Percentiles rank a stretch among this genome's conserved stretches.
phyloP scores from a whole-genome alignment of 208 protist genomes.

The Cochliopodium minus region DNA sequence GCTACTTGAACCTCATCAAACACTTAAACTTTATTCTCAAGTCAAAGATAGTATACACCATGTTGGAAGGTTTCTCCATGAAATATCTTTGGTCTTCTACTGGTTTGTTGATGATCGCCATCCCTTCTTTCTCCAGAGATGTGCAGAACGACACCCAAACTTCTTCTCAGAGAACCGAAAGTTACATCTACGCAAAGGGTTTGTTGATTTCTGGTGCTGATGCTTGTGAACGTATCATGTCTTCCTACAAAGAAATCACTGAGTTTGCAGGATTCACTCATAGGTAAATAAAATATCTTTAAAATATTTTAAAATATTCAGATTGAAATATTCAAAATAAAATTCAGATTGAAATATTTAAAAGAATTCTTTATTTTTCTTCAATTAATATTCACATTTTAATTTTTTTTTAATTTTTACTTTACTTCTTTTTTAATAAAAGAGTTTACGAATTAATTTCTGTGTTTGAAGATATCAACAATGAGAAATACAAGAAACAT shows the following conservation, averaged over 20 bases:
- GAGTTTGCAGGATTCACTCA: constrained; percentile 5
- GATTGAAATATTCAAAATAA: too few species aligned
- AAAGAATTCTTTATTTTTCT: too few species aligned
- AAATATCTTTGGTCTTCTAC: constrained; percentile 19
- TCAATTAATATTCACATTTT: too few species aligned
- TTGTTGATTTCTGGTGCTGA: constrained; percentile 11
- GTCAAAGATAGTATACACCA: constrained; percentile 11
- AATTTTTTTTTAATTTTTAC: too few species aligned
- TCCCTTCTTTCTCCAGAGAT: constrained; percentile 3
- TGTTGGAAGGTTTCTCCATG: constrained; percentile 18
- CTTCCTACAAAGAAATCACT: constrained; percentile 3
- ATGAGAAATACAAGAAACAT: constrained; percentile 8
- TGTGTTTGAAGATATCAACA: constrained; percentile 12
- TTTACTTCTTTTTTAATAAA: too few species aligned
- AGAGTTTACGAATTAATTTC: constrained; percentile 4
- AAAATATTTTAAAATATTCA: too few species aligned
- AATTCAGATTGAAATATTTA: too few species aligned
- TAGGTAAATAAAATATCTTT: too few species aligned
- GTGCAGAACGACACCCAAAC: constrained; percentile 2
- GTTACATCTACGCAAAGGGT: constrained; percentile 10
- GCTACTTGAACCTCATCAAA: too few species aligned
- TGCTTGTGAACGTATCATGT: constrained; percentile 13
- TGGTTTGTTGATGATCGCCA: constrained; percentile 9
- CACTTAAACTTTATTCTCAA: too few species aligned
- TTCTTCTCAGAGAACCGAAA: constrained; percentile 8